phyloP scores from a whole-genome alignment of 495 filamentous ascomycete species.

The Rhypophila decipiens region DNA sequence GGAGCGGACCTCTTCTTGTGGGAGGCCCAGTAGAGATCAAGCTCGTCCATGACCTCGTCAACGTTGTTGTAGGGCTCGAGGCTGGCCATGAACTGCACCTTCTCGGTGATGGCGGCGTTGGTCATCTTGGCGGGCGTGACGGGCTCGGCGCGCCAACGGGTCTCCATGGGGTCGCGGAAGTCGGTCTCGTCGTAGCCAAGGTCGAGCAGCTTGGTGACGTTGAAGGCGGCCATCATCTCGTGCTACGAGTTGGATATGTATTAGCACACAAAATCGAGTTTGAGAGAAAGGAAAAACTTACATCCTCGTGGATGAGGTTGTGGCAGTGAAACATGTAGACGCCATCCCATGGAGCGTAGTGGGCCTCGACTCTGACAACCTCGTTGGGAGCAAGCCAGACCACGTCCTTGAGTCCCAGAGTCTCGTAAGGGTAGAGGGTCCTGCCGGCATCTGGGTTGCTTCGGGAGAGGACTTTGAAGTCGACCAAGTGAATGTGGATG shows the following conservation, averaged over 20 bases:
- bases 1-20: constrained; percentile 8
- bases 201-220: constrained; percentile 41
- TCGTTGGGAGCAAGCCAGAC: constrained; percentile 43
- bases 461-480: constrained; percentile 44
- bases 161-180: constrained; percentile 30
- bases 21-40: constrained; percentile 21
- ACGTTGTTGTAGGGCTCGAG: constrained; percentile 24
- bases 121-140: constrained; percentile 19
- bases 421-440: constrained; percentile 41
- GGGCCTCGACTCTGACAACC: constrained; percentile 41
- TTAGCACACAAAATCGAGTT: neutral
- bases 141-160: constrained; percentile 22
- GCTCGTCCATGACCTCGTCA: constrained; percentile 12
- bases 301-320: constrained; percentile 53
- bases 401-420: constrained; percentile 45
- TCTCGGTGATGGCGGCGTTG: constrained; percentile 17
- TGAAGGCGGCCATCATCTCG: constrained; percentile 58
- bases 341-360: constrained; percentile 48
- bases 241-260: constrained; percentile 20
- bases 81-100: constrained; percentile 24
- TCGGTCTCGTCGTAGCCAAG: constrained; percentile 43
- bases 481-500: constrained; percentile 55
- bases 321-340: constrained; percentile 55
- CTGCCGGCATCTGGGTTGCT: constrained; percentile 28
- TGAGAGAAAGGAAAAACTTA: constrained; percentile 5